Evolutionary conservation across 2,329 filamentous ascomycete genomes (phyloP), one percentile per base, ranked within the genome.

Genomic region (Fusarium camptoceras): DNA sequence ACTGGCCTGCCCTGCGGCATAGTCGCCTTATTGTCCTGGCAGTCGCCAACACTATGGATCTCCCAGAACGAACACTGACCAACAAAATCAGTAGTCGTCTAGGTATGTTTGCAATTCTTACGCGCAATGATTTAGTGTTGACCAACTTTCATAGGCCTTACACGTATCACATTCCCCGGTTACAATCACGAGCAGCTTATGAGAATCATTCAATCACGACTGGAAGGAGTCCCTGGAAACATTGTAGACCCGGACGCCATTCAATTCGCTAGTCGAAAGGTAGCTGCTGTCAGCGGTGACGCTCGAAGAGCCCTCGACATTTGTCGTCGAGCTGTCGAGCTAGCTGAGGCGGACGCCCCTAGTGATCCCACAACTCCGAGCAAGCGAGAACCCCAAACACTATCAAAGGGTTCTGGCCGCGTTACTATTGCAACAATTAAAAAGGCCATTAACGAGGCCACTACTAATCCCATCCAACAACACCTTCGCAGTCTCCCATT

Each of bases 21-120:
- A 97, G 94, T 56, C 89, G 94, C 50, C 86, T 99, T 46, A 98
- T 99, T 78, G 97, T 99, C 9, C 88, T 99, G 9, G 97, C 97
- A 14, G 96, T 99, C 20, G 97, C 96, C 55, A 99, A 99, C 80
- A 99, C 96, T 25, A 99, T 99, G 96, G 96, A 99, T 81, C 83
- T 99, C 61, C 96, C 96, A 0, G 96, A 99, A 81, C 87, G 96
- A 77, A 99, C 96, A 1, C 85, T 99, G 39, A 97, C 94, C 81
- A 99, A 99, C 83, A 99, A 99, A 80, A 99, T 99, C 79, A 97
- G 94, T 78, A 97, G 94, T 79, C 90, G 96, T 74, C 83, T 96
- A 37, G 92, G 84, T 83, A 76, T 34, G 81, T 80, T 72, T 27
- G 25, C 10, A 39, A n/a, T 41, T 34, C 16, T 22, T 8, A 25